Evolutionary conservation across 352 stramenopile genomes (phyloP).

Genomic region (Globisporangium recalcitrans): DNA sequence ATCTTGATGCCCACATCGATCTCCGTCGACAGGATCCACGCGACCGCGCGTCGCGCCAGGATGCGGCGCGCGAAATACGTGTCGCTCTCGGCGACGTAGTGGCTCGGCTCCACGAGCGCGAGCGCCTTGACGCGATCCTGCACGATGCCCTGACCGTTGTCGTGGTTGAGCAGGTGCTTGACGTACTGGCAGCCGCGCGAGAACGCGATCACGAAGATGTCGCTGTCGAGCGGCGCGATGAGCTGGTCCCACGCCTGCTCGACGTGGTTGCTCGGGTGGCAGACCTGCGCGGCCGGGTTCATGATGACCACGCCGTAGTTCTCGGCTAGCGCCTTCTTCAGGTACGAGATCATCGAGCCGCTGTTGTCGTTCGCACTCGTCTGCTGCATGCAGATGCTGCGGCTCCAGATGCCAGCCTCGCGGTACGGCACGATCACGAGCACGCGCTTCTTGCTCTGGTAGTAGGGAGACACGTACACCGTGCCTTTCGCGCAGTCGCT

Average conservation of each 20-base stretch:
- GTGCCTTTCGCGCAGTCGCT: conserved; percentile 60
- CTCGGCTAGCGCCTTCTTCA: conserved; percentile 75
- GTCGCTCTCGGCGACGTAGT: conserved; percentile 72
- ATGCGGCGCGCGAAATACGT: conserved; percentile 74
- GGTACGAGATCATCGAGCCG: conserved; percentile 75
- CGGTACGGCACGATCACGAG: conserved; percentile 83
- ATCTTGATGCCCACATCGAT: conserved; percentile 76
- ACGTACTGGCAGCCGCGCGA: conserved; percentile 73
- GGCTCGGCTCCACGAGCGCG: conserved; percentile 73
- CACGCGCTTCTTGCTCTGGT: conserved; percentile 54
- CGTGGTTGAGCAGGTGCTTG: conserved; percentile 73
- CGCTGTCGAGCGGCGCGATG: conserved; percentile 51
- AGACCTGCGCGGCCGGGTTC: conserved; percentile 74
- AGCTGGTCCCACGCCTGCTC: conserved; percentile 78
- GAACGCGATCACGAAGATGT: conserved; percentile 78
- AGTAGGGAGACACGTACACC: conserved; percentile 59
- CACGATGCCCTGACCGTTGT: conserved; percentile 74
- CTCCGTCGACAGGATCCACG: conserved; percentile 73
- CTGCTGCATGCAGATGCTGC: conserved; percentile 80
- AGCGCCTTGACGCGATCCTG: conserved; percentile 79
- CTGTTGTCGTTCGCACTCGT: conserved; percentile 46
- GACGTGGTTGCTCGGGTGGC: conserved; percentile 66
- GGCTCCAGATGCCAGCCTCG: conserved; percentile 81
- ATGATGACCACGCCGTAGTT: conserved; percentile 81
- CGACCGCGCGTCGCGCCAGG: conserved; percentile 54